Evolutionary conservation across 345 rosid genomes (phyloP).

Genomic region (Hibiscus trionum): DNA sequence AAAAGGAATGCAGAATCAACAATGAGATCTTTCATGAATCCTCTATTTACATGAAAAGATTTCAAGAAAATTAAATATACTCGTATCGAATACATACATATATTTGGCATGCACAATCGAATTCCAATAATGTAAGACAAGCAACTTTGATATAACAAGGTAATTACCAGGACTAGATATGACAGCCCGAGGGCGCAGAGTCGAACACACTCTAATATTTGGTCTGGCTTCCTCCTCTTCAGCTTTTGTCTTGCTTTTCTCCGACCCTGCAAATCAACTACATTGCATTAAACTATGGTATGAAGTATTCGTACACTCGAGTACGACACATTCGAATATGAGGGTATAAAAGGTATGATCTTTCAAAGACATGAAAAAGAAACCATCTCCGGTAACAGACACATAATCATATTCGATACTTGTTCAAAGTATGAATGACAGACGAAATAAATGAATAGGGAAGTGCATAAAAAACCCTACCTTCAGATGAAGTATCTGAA

Average conservation of each 20-base stretch:
- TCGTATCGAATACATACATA: background rate
- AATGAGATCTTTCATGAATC: background rate
- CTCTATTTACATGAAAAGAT: background rate
- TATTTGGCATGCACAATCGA: background rate
- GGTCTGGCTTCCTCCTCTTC: conserved; percentile 30
- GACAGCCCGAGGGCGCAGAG: conserved; percentile 65
- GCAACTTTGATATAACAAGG: background rate
- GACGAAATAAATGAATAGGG: background rate
- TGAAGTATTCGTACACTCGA: too few relatives aligned
- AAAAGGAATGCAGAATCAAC: background rate
- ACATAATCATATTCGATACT: background rate
- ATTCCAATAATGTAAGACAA: background rate
- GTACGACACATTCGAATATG: background rate
- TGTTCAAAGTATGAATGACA: background rate
- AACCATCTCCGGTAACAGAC: background rate
- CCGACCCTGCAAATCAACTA: conserved; percentile 20
- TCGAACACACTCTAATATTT: conserved; percentile 38
- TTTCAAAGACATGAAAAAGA: background rate
- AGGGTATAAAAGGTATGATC: background rate
- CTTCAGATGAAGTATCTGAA: conserved; percentile 19
- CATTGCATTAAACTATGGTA: background rate
- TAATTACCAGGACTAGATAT: conserved; percentile 58
- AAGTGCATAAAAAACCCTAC: conserved; percentile 9
- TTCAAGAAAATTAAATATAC: background rate
- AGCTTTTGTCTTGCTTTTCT: conserved; percentile 17